These are phyloP conservation scores for Talaromyces verruculosus DNA, from an alignment of 2,329 filamentous ascomycete genomes.

Conservation along the genomic window DNA sequence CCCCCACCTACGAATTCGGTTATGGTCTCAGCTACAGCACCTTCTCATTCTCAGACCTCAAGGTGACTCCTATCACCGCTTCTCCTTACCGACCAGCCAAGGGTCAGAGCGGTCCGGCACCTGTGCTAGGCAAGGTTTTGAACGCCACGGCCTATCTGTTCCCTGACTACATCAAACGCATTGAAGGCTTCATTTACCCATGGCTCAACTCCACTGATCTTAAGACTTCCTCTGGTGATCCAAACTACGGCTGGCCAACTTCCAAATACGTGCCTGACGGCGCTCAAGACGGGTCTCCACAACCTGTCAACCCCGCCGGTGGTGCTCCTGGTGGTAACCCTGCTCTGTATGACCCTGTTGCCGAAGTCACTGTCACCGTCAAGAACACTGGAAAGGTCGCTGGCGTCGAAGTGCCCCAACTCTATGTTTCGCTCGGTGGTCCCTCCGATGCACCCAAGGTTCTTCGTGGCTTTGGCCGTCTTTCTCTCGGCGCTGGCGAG, in stretches of 20 bases:
- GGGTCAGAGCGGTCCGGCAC: conserved; percentile 56
- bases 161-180: conserved; percentile 53
- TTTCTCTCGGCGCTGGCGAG: conserved; percentile 69
- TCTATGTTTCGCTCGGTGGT: conserved; percentile 78
- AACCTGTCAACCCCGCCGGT: conserved; percentile 58
- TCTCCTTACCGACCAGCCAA: conserved; percentile 54
- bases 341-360: conserved; percentile 53
- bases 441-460: conserved; percentile 64
- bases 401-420: conserved; percentile 56
- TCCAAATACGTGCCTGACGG: conserved; percentile 53
- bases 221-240: conserved; percentile 52
- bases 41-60: conserved; percentile 60
- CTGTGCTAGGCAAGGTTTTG: conserved; percentile 52
- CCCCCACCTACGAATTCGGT: conserved; percentile 63
- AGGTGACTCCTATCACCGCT: conserved; percentile 47
- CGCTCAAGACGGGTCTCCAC: conserved; percentile 54
- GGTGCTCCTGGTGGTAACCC: conserved; percentile 62
- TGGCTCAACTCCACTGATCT: conserved; percentile 63
- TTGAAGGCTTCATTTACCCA: conserved; percentile 62
- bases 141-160: conserved; percentile 56
- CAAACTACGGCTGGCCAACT: conserved; percentile 54
- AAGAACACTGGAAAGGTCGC: conserved; percentile 51
- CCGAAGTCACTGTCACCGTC: conserved; percentile 51
- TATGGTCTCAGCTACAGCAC: conserved; percentile 64
- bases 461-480: conserved; percentile 78